Evolutionary conservation across 352 stramenopile species (phyloP).

Genomic region (Phytophthora pistaciae): DNA sequence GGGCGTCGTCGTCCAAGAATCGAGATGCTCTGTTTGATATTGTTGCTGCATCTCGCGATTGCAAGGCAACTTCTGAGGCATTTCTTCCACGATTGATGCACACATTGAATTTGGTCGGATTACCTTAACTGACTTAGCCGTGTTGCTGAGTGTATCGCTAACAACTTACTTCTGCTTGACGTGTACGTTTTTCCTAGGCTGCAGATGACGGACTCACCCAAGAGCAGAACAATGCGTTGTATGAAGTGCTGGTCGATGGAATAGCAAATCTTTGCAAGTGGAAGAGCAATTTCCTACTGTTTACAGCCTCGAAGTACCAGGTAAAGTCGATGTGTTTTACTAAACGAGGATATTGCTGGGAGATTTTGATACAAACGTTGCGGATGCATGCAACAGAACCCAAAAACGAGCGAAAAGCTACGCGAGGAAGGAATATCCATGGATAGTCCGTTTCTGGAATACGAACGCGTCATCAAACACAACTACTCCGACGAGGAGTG

Average conservation of each 20-base stretch:
- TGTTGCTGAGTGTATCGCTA: not conserved
- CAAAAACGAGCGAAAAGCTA: constrained; percentile 40
- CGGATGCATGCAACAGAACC: constrained; percentile 30
- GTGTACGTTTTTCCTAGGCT: constrained; percentile 8
- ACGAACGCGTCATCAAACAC: constrained; percentile 75
- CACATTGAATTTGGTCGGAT: constrained; percentile 50
- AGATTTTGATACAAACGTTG: not conserved
- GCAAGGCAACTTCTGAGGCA: constrained; percentile 39
- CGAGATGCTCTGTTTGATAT: constrained; percentile 41
- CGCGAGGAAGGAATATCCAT: constrained; percentile 32
- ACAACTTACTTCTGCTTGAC: not conserved
- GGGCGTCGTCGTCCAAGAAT: constrained; percentile 18
- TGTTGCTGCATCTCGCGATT: constrained; percentile 29
- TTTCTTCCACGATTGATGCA: constrained; percentile 51
- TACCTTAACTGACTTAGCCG: not conserved
- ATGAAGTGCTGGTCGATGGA: constrained; percentile 24
- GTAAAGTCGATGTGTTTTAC: constrained; percentile 14
- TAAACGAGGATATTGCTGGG: not conserved
- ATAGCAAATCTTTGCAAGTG: constrained; percentile 52
- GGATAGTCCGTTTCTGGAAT: constrained; percentile 58
- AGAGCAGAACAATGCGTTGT: constrained; percentile 39
- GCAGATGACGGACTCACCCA: constrained; percentile 11
- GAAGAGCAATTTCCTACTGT: constrained; percentile 67
- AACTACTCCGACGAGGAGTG: constrained; percentile 79
- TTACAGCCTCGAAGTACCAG: constrained; percentile 69